phyloP scores from a whole-genome alignment of 164 flowering plant genomes.

The Vitis rupestris region DNA sequence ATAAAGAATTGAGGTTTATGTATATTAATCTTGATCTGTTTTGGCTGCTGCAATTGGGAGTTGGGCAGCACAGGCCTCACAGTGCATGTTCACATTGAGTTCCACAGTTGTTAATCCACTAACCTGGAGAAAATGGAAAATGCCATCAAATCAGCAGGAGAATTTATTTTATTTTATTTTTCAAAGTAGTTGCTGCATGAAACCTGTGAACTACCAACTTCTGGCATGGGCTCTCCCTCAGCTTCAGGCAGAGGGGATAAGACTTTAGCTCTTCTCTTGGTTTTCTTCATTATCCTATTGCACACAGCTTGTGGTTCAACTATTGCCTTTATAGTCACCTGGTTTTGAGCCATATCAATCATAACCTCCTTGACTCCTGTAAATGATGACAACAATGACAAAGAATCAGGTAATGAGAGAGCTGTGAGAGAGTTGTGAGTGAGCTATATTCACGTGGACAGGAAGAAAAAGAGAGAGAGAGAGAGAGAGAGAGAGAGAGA shows the following conservation, averaged over 20 bases:
- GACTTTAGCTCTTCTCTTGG: constrained; percentile 74
- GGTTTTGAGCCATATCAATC: constrained; percentile 68
- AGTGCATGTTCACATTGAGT: no score
- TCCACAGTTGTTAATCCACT: no score
- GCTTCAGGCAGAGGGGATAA: constrained; percentile 75
- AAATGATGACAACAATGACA: neutral
- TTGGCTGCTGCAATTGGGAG: no score
- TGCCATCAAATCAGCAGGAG: no score
- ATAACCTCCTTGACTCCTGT: constrained; percentile 74
- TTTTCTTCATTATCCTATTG: neutral
- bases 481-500: neutral
- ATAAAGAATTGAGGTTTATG: no score
- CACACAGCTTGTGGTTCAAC: constrained; percentile 89
- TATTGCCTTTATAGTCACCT: constrained; percentile 77
- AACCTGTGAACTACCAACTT: constrained; percentile 78
- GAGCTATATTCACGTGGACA: no score
- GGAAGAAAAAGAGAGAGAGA: neutral
- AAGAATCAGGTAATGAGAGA: no score
- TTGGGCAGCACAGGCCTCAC: no score
- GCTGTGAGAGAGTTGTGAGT: no score
- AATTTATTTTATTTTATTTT: no score
- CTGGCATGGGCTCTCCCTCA: constrained; percentile 69
- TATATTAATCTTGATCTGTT: no score
- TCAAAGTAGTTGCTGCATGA: neutral
- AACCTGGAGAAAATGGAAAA: no score